Evolutionary conservation across 208 protist genomes (phyloP), one percentile per base, ranked within the genome.

Genomic region (Leishmania braziliensis): DNA sequence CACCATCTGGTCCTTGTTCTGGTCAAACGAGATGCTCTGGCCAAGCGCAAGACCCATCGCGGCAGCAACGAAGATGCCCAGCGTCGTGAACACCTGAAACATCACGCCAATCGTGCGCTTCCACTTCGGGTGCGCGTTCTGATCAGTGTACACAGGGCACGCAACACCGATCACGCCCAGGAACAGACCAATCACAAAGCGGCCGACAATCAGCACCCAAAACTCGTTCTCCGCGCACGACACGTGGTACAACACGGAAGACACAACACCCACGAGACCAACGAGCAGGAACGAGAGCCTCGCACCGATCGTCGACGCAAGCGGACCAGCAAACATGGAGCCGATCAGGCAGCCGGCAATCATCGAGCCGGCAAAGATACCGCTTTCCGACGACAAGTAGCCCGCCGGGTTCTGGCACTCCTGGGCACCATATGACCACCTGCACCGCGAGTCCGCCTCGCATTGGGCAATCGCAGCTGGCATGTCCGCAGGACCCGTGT

Each of bases 331-430:
- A 65, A 94, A 92, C 53, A 95, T 75, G 70, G 94, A 92, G 43
- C 94, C 92, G 83, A 97, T 86, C 82, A 95, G 74, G 83, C 87
- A 91, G 54, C 92, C 94, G 54, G 93, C 66, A 86, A 96, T 96
- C 92, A 97, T 95, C 71, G 92, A 75, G 26, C 88, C 89, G 78
- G 92, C 89, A 74, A 97, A 97, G 80, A 95, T 93, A 82, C 93
- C 93, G 76, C 78, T 93, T 26, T 95, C 82, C 48, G 84, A 71
- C 20, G 92, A 83, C 43, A 63, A 88, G 88, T 88, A 94, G 56
- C 91, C 93, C 29, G 51, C 78, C 10, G 80, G 79, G 82, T 95
- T 90, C 75, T 88, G 79, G 83, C 92, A 95, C 73, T 87, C 81
- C 5, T 51, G 33, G n/a, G 75, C 65, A 48, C 66, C 72, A 87